Conservation (phyloP, 2,329 filamentous ascomycete species). For the Cladorrhinum sp. region DNA sequence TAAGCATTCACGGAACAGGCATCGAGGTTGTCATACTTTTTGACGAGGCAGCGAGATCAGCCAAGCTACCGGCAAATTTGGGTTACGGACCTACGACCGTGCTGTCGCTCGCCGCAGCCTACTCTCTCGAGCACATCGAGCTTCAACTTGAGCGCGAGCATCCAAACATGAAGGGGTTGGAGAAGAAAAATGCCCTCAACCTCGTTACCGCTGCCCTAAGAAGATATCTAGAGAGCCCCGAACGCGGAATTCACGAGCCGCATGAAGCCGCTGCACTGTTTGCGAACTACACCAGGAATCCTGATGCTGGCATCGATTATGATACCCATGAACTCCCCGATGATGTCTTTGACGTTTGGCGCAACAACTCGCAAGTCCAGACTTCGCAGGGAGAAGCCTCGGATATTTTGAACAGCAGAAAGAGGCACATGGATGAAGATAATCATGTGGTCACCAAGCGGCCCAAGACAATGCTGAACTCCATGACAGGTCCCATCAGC, state of each 20-base stretch:
- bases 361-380: constrained; percentile 35
- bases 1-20: constrained; percentile 35
- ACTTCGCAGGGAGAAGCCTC: constrained; percentile 19
- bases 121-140: constrained; percentile 56
- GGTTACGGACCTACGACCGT: constrained; percentile 35
- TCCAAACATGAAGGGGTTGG: constrained; percentile 38
- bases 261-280: constrained; percentile 48
- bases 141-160: constrained; percentile 44
- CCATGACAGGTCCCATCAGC: constrained; percentile 24
- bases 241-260: constrained; percentile 39
- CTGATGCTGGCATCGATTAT: constrained; percentile 42
- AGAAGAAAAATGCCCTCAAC: constrained; percentile 43
- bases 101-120: constrained; percentile 47
- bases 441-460: constrained; percentile 23
- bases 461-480: constrained; percentile 14
- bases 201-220: constrained; percentile 38
- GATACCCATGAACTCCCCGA: constrained; percentile 47
- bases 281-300: constrained; percentile 42
- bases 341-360: constrained; percentile 47
- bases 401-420: constrained; percentile 35
- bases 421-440: constrained; percentile 41
- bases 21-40: constrained; percentile 54
- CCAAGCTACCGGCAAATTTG: constrained; percentile 34
- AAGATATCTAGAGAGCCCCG: constrained; percentile 41
- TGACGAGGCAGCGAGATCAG: constrained; percentile 46